phyloP scores from a whole-genome alignment of 176 grass and related monocot species.

The Triticum turgidum region DNA sequence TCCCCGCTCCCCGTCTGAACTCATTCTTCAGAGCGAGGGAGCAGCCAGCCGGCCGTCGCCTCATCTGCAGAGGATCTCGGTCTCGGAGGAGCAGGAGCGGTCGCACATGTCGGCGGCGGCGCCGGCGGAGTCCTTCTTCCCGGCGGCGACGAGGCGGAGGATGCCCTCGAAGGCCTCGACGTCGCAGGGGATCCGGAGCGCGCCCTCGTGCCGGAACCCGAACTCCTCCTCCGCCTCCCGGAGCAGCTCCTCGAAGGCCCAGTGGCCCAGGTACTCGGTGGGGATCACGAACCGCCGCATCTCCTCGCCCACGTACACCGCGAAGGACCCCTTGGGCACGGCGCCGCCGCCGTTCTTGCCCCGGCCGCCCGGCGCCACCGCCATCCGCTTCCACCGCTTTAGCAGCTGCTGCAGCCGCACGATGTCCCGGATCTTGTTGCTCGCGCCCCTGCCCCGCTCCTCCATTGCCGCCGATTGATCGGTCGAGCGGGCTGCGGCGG shows the following conservation, averaged over 20 bases:
- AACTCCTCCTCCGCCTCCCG: constrained; percentile 93
- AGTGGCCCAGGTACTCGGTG: constrained; percentile 72
- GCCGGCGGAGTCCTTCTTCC: constrained; percentile 48
- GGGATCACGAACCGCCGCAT: constrained; percentile 95
- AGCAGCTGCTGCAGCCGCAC: constrained; percentile 84
- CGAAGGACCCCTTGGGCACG: constrained; percentile 70
- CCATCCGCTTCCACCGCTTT: constrained; percentile 81
- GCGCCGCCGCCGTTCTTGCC: constrained; percentile 19
- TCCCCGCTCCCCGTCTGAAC: neutral
- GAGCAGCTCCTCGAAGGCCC: constrained; percentile 72
- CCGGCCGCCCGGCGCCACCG: constrained; percentile 31
- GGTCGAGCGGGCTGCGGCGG: neutral
- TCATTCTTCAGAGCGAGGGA: neutral
- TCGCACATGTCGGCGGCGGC: constrained; percentile 36
- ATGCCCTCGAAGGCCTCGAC: constrained; percentile 62
- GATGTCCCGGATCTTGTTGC: constrained; percentile 84
- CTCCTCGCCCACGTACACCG: constrained; percentile 84
- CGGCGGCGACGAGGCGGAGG: constrained; percentile 50
- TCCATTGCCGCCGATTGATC: constrained; percentile 26
- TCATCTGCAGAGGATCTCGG: constrained; percentile 74
- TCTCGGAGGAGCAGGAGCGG: constrained; percentile 56
- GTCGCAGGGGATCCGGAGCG: constrained; percentile 80
- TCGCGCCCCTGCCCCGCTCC: constrained; percentile 31
- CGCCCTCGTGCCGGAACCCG: constrained; percentile 83
- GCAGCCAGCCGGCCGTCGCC: no score